phyloP scores from a whole-genome alignment of 1,284 basidiomycete species.

The Tilletia horrida region DNA sequence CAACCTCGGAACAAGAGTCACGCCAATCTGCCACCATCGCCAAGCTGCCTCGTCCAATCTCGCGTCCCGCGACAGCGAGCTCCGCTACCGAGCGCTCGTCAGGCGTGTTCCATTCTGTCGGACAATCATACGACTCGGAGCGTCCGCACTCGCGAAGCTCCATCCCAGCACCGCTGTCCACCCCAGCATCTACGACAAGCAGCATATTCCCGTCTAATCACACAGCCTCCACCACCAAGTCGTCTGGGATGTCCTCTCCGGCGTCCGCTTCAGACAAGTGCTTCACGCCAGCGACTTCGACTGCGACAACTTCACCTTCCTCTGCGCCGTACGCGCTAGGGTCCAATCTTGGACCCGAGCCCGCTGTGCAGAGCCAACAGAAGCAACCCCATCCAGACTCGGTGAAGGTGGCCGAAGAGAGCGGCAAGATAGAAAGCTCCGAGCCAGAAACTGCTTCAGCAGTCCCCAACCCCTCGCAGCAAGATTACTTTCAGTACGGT shows the following conservation, averaged over 20 bases:
- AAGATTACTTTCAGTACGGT: too few relatives aligned
- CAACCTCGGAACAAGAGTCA: too few relatives aligned
- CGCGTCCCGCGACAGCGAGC: background rate
- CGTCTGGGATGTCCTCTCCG: slow-evolving; percentile 11
- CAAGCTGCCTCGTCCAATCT: background rate
- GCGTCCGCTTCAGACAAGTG: slow-evolving; percentile 8
- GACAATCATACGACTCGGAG: background rate
- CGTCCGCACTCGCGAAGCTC: background rate
- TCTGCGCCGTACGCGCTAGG: background rate
- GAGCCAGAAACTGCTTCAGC: too few relatives aligned
- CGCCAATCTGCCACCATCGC: too few relatives aligned
- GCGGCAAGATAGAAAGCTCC: too few relatives aligned
- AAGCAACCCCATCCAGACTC: background rate
- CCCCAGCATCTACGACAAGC: slow-evolving; percentile 10
- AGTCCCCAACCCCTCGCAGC: too few relatives aligned
- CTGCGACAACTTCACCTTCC: background rate
- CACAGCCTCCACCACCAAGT: background rate
- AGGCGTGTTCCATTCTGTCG: background rate
- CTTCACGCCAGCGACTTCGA: slow-evolving; percentile 9
- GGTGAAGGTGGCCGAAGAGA: too few relatives aligned
- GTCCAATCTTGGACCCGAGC: background rate
- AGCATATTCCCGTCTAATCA: slow-evolving; percentile 9
- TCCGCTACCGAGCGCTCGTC: background rate
- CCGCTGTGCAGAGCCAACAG: too few relatives aligned
- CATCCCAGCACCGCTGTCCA: background rate